Evolutionary conservation across 768 basidiomycete species (phyloP), one percentile per base, ranked within the genome.

Genomic region (Ramaria sp.): DNA sequence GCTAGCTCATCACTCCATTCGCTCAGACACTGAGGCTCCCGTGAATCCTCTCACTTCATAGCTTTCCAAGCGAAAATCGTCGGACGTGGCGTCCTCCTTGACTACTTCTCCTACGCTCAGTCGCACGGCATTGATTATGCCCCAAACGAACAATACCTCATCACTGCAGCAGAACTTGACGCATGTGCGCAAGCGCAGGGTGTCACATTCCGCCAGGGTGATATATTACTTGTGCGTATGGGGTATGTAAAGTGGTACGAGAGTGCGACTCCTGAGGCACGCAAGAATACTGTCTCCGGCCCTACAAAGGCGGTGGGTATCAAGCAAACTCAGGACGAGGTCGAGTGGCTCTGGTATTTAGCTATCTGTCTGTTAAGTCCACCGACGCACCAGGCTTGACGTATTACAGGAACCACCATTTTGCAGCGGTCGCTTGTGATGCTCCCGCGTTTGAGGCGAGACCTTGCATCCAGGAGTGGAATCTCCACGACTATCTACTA

Each of bases 391-490:
- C 1, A 24, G 41, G 53, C 49, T 55, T 39, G 27, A 27, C 27
- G 27, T 27, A 27, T 37, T 30, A 10, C 20, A 56, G 54, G 61
- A 53, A 61, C 20, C 37, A 56, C 24, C 61, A 61, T 33, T 61
- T 61, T 31, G 61, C 61, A 6, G 59, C 59, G 10, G 59, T 61
- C 20, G 61, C 54, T 7, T 54, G 49, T 31, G 61, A 61, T 42
- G 51, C 37, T 5, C 49, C 51, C 12, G 57, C 57, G 4, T 59
- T 61, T 34, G 58, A 59, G 38, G 42, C 52, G 20, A 42, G 51
- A 22, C 58, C 58, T 34, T 24, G 24, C 15, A 50, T 52, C 4
- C 49, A 52, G 30, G 20, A 53, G 17, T 43, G 45, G 41, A 53
- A 53, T 30, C 22, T 46, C 15, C 58, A 50, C 20, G 49, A 51